phyloP scores from a whole-genome alignment of 805 yeast genomes.

The Schizosaccharomyces osmophilus region DNA sequence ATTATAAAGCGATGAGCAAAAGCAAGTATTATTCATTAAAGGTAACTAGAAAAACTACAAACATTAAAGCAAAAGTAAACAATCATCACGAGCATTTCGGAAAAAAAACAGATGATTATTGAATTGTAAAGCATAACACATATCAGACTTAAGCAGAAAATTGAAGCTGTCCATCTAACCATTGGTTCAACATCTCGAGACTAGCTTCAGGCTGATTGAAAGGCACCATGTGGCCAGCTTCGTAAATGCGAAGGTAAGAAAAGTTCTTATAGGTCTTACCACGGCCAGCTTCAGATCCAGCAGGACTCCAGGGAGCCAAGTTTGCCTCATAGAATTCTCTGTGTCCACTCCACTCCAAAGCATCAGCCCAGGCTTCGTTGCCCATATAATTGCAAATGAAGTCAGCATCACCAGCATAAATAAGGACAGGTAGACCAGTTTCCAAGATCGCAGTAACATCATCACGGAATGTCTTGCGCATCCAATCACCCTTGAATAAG shows the following conservation, averaged over 20 bases:
- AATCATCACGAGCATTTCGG: neutral
- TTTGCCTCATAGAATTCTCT: constrained; percentile 26
- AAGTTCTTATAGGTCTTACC: constrained; percentile 48
- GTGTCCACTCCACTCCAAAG: constrained; percentile 39
- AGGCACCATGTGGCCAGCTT: constrained; percentile 94
- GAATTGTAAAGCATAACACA: too few species aligned
- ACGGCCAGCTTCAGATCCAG: constrained; percentile 35
- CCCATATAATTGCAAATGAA: constrained; percentile 76
- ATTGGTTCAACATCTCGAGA: constrained; percentile 59
- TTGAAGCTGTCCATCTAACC: constrained; percentile 33
- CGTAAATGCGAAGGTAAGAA: constrained; percentile 62
- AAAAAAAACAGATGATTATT: too few species aligned
- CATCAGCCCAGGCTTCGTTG: constrained; percentile 63
- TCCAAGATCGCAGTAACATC: constrained; percentile 51
- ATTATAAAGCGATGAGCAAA: too few species aligned
- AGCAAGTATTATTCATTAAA: neutral
- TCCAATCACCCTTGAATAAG: constrained; percentile 71
- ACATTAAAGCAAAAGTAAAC: neutral
- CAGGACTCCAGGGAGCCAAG: constrained; percentile 15
- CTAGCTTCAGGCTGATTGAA: constrained; percentile 62
- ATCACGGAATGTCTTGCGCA: constrained; percentile 58
- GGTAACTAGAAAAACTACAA: neutral
- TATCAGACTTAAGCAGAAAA: neutral
- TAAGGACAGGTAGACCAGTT: constrained; percentile 49
- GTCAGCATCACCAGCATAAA: constrained; percentile 91